These are phyloP conservation scores for Suillus fuscotomentosus DNA, from an alignment of 768 basidiomycete genomes.

Conservation along the genomic window DNA sequence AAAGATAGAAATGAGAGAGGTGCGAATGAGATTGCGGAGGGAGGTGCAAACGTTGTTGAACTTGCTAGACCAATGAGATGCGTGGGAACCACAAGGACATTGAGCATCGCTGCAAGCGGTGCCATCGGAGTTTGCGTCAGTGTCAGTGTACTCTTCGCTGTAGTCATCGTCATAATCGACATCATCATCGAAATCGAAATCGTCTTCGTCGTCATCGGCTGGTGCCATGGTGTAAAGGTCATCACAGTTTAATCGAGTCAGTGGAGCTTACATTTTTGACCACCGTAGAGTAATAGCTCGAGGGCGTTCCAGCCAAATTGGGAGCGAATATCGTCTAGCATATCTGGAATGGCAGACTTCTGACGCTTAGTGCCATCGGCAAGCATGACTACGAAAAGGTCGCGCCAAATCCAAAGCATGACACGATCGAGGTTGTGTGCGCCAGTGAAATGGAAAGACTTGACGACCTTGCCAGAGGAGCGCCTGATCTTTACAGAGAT, in stretches of 20 bases:
- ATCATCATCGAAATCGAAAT: slow-evolving; percentile 25
- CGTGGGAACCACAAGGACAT: slow-evolving; percentile 36
- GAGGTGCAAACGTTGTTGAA: slow-evolving; percentile 38
- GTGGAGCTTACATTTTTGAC: slow-evolving; percentile 37
- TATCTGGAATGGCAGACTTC: slow-evolving; percentile 40
- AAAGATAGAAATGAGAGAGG: slow-evolving; percentile 48
- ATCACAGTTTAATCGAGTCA: neutral
- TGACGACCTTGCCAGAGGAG: slow-evolving; percentile 44
- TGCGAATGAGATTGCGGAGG: slow-evolving; percentile 45
- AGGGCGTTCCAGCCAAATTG: slow-evolving; percentile 50
- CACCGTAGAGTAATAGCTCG: slow-evolving; percentile 55
- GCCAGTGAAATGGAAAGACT: slow-evolving; percentile 48
- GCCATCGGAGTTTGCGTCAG: slow-evolving; percentile 11
- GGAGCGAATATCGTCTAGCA: slow-evolving; percentile 59
- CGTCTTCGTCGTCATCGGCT: slow-evolving; percentile 16
- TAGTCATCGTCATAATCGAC: slow-evolving; percentile 31
- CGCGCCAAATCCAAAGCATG: slow-evolving; percentile 68
- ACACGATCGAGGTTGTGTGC: slow-evolving; percentile 44
- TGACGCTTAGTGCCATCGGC: slow-evolving; percentile 32
- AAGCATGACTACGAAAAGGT: slow-evolving; percentile 59
- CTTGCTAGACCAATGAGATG: slow-evolving; percentile 50
- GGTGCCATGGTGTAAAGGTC: slow-evolving; percentile 8
- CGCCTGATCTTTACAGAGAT: slow-evolving; percentile 45
- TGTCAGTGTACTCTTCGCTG: slow-evolving; percentile 21
- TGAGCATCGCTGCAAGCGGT: slow-evolving; percentile 21